A percentile compares a stretch with the other conserved stretches of the same genome.
These are phyloP conservation scores for Gracilariopsis chorda DNA, from an alignment of 23 red algal genomes.

Conservation along the genomic window DNA sequence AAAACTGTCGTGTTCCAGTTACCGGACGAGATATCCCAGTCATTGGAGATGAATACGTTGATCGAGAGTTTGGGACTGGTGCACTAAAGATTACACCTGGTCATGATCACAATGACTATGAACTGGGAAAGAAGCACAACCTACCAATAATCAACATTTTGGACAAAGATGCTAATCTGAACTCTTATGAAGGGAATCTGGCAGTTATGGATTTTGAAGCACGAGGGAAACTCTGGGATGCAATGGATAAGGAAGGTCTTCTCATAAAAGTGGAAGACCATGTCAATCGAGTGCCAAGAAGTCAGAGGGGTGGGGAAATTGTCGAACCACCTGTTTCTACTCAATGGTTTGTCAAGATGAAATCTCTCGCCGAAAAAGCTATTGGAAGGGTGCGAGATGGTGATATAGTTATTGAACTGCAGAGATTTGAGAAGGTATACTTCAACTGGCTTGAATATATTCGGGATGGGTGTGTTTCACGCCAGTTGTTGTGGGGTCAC, in stretches of 20 bases:
- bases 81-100: constrained; percentile 98
- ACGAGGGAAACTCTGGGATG: constrained; percentile 76
- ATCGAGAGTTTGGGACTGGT: constrained; percentile 96
- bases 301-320: constrained; percentile 92
- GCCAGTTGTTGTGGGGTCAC: constrained; percentile 99
- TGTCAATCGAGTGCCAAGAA: constrained; percentile 88
- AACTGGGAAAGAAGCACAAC: constrained; percentile 86
- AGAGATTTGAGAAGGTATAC: constrained; percentile 97
- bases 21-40: constrained; percentile 78
- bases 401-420: constrained; percentile 71
- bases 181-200: constrained; percentile 61
- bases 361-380: constrained; percentile 76
- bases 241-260: constrained; percentile 64
- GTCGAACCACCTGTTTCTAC: constrained; percentile 93
- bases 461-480: constrained; percentile 95
- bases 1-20: constrained; percentile 70
- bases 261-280: constrained; percentile 69
- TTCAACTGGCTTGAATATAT: constrained; percentile 97
- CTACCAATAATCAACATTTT: constrained; percentile 85
- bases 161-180: constrained; percentile 91
- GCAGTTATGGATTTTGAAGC: constrained; percentile 86
- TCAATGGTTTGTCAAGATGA: constrained; percentile 95
- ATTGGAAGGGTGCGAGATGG: constrained; percentile 60
- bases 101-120: constrained; percentile 94
- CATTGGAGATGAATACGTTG: constrained; percentile 90